phyloP scores from a whole-genome alignment of 2,329 filamentous ascomycete species.

The Cytospora leucostoma region DNA sequence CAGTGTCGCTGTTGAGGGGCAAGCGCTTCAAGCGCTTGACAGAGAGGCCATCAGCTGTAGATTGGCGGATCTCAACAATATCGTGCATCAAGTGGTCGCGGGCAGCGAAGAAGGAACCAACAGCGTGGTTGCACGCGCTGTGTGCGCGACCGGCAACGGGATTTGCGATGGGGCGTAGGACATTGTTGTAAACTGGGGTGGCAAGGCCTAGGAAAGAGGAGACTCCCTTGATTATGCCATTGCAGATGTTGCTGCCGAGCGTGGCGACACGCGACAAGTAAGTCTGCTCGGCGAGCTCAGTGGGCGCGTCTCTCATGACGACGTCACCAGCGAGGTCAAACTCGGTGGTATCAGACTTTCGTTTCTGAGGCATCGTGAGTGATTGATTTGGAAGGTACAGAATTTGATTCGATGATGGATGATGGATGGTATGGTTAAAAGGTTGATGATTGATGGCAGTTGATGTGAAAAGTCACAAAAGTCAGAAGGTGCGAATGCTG shows the following conservation, averaged over 20 bases:
- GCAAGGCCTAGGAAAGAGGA: not conserved
- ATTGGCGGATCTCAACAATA: slow-evolving; percentile 20
- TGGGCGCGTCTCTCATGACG: slow-evolving; percentile 18
- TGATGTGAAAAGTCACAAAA: too few relatives aligned
- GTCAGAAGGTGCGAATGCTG: slow-evolving; percentile 3
- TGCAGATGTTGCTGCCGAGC: slow-evolving; percentile 14
- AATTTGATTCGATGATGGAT: not conserved
- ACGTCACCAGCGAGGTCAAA: slow-evolving; percentile 16
- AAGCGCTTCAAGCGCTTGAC: slow-evolving; percentile 29
- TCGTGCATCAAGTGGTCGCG: slow-evolving; percentile 15
- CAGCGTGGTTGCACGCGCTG: slow-evolving; percentile 6
- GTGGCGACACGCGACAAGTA: slow-evolving; percentile 1
- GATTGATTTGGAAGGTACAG: slow-evolving; percentile 5
- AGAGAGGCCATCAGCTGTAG: slow-evolving; percentile 24
- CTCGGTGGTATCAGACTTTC: slow-evolving; percentile 4
- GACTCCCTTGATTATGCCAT: slow-evolving; percentile 5
- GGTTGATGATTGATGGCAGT: not conserved
- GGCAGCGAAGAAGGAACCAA: slow-evolving; percentile 6
- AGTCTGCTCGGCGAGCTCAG: not conserved
- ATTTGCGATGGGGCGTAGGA: not conserved
- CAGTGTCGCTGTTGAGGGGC: slow-evolving; percentile 17
- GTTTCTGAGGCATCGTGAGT: slow-evolving; percentile 21
- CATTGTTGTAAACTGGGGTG: not conserved
- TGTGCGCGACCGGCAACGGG: not conserved
- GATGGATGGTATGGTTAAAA: not conserved